Conservation (phyloP, 805 yeast genomes). For the Ogataea sp. region DNA sequence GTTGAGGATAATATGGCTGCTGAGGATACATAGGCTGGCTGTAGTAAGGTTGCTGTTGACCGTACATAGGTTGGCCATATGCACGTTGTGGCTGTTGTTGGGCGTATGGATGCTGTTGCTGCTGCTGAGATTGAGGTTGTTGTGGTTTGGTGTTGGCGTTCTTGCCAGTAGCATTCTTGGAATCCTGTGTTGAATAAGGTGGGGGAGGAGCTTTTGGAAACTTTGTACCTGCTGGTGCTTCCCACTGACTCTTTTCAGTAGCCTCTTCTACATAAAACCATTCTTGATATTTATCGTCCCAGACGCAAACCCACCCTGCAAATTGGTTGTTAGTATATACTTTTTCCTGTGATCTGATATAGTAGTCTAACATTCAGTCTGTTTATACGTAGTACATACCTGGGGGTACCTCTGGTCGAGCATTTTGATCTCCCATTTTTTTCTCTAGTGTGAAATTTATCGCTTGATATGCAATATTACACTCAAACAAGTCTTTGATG, state of each 20-base stretch:
- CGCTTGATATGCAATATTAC: too few relatives aligned
- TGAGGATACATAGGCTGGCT: constrained; percentile 5
- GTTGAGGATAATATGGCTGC: constrained; percentile 13
- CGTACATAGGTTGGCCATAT: constrained; percentile 8
- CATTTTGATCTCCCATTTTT: constrained; percentile 17
- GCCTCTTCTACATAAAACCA: constrained; percentile 76
- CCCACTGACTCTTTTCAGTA: constrained; percentile 86
- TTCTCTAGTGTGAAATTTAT: too few relatives aligned
- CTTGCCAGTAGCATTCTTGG: not conserved
- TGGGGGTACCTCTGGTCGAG: constrained; percentile 19
- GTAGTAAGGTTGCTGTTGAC: constrained; percentile 11
- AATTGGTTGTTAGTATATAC: not conserved
- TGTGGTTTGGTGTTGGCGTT: not conserved
- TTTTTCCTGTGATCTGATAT: not conserved
- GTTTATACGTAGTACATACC: constrained; percentile 4
- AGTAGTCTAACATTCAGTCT: too few relatives aligned
- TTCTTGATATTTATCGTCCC: constrained; percentile 55
- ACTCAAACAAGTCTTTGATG: too few relatives aligned
- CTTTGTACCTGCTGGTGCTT: constrained; percentile 57
- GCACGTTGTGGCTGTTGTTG: constrained; percentile 7
- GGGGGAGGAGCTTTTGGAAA: constrained; percentile 28
- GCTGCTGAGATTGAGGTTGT: constrained; percentile 1
- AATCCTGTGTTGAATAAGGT: constrained; percentile 22
- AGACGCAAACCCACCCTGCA: constrained; percentile 64
- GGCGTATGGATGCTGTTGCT: not conserved